A percentile compares a stretch with the other conserved stretches of the same genome.
Evolutionary conservation across 257 asterid species (phyloP).

Genomic region (Gardenia jasminoides): DNA sequence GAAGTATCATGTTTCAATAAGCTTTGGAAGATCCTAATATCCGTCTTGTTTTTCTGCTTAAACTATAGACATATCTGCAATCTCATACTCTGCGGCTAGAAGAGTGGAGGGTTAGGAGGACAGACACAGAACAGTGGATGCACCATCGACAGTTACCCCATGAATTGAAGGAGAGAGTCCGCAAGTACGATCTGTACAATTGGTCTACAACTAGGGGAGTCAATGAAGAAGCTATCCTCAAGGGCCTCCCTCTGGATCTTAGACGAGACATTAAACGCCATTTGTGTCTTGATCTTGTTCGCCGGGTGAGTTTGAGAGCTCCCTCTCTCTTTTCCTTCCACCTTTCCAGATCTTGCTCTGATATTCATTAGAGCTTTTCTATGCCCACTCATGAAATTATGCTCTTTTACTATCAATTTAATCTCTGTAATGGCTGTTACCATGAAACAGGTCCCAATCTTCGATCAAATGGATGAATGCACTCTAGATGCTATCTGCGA

Average conservation of each 20-base stretch:
- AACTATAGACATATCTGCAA: conserved; percentile 50
- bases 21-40: no score
- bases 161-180: conserved; percentile 52
- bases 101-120: conserved; percentile 72
- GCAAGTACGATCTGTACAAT: conserved; percentile 44
- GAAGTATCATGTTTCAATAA: no score
- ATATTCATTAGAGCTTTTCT: no score
- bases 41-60: neutral
- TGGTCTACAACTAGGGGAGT: conserved; percentile 72
- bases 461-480: conserved; percentile 61
- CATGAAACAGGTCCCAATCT: conserved; percentile 50
- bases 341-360: neutral
- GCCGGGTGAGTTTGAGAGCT: conserved; percentile 43
- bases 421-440: neutral
- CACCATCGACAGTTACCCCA: conserved; percentile 65
- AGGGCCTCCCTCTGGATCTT: conserved; percentile 58
- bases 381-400: no score
- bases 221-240: conserved; percentile 54
- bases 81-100: conserved; percentile 56
- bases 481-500: conserved; percentile 68
- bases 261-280: conserved; percentile 69
- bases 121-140: conserved; percentile 74
- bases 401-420: neutral
- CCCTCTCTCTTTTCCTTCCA: neutral
- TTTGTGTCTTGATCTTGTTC: conserved; percentile 66